Evolutionary conservation across 2,329 filamentous ascomycete species (phyloP).

Genomic region (Verticillium nonalfalfae): DNA sequence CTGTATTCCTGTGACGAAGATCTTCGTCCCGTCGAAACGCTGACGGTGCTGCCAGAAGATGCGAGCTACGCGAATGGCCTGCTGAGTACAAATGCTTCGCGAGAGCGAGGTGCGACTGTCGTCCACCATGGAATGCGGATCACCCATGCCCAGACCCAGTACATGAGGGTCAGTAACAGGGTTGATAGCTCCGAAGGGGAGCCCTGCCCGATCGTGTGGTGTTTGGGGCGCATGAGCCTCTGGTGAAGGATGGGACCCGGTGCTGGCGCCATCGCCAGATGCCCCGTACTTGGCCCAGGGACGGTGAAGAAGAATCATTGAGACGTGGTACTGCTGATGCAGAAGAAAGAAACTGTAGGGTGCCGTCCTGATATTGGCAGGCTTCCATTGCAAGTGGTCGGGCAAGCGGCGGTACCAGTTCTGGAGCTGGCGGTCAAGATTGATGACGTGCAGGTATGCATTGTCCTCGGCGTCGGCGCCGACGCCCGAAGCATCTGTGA

Average conservation of each 20-base stretch:
- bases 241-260: slow-evolving; percentile 24
- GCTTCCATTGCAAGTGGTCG: slow-evolving; percentile 40
- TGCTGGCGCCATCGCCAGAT: slow-evolving; percentile 19
- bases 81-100: slow-evolving; percentile 46
- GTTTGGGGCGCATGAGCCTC: slow-evolving; percentile 9
- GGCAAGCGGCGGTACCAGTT: slow-evolving; percentile 48
- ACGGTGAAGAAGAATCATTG: slow-evolving; percentile 44
- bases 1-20: slow-evolving; percentile 43
- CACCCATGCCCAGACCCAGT: slow-evolving; percentile 19
- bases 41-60: slow-evolving; percentile 51
- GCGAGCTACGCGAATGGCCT: slow-evolving; percentile 43
- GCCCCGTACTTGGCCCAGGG: slow-evolving; percentile 46
- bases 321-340: slow-evolving; percentile 49
- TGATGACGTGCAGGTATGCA: slow-evolving; percentile 42
- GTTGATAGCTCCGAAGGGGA: slow-evolving; percentile 2
- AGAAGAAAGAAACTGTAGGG: slow-evolving; percentile 46
- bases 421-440: slow-evolving; percentile 45
- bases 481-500: slow-evolving; percentile 8
- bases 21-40: slow-evolving; percentile 42
- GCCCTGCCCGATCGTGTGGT: slow-evolving; percentile 3
- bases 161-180: slow-evolving; percentile 9
- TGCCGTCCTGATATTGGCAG: slow-evolving; percentile 40
- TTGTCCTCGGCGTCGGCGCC: slow-evolving; percentile 32
- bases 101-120: slow-evolving; percentile 37
- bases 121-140: slow-evolving; percentile 27